Evolutionary conservation across 805 yeast species (phyloP), one percentile per base, ranked within the genome.

Genomic region (Starmerella tilneyi): DNA sequence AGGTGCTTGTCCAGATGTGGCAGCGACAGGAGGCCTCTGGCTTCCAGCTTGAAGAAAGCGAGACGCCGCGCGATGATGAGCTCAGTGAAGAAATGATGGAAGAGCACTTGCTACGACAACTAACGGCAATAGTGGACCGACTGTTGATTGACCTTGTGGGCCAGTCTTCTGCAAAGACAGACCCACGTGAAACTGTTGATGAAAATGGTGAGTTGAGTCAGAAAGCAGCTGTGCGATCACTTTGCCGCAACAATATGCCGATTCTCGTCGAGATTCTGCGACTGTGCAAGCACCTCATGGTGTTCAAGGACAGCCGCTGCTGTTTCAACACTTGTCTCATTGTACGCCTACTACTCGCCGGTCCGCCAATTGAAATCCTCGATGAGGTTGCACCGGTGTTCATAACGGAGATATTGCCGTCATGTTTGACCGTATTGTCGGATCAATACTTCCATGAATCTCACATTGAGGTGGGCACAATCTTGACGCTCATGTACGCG

Each of bases 71-170:
- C 49, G 94, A 86, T 55, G 88, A 79, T 43, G 84, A 85, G 20
- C 70, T 89, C 57, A 80, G 92, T n/a, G 96, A 88, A 54, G 98
- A 92, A 59, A 92, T 92, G 94, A 81, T 92, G 83, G 96, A 89
- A 55, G 98, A 92, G 60, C 95, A 89, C 62, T 73, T 89, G 69
- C 67, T 89, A 48, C 71, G 98, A 54, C 97, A 92, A 61, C 72
- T 92, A 31, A 88, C 97, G 0, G 94, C 94, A 2, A 88, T 94
- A 3, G 84, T 84, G 9, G 95, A 81, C 44, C 70, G 96, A 48
- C 71, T 88, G 58, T 64, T 92, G 51, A 84, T 88, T 63, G 97
- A 89, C 59, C 69, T 86, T 40, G 82, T 83, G 26, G 94, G 94
- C 2, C 96, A 88, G 61, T 72, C 75, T 43, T 74, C 83, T 3